Base-by-base conservation (phyloP, 2,329 filamentous ascomycete species). In the Clathrospora elynae region DNA sequence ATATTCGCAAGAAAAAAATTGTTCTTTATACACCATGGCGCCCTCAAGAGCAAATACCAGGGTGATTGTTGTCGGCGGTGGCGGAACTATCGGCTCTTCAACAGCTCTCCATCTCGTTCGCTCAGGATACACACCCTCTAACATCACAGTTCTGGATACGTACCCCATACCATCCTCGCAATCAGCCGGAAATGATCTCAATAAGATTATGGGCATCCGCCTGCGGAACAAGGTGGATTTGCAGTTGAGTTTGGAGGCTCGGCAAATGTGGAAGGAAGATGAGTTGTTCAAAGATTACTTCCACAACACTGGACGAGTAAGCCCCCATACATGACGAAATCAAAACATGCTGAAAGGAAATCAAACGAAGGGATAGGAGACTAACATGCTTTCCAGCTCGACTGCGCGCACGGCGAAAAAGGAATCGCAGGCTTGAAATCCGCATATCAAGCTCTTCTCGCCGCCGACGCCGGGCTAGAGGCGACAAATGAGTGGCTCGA, bases 51-150 rank as follows among this genome's bases (percentile, higher is more conserved):
- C 40, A n/a, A 53, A 44, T 16, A 56, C 53, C 1, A 64, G 51
- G 7, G 50, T 66, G 14, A 61, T 78, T 30, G 63, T 76, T 12
- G 67, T 78, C 18, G 71, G 77, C n/a, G 77, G 77, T 19, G 76
- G 74, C 14, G 78, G 78, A 7, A 78, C 77, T 0, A 79, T 78
- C 64, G 78, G 78, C 9, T 73, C 72, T 22, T 76, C 74, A 3
- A 78, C 77, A n/a, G 77, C 78, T n/a, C 66, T 78, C 13, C 73
- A 79, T 51, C 68, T 80, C 5, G 73, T 76, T 17, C 71, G 75
- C 19, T 67, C 72, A 35, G 77, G 77, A 26, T 79, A 78, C 54
- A 70, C 67, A 25, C 61, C 63, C 3, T 63, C 70, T 0, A 71
- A 75, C 47, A 68, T 80, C 42, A 77, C 69, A 3, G 71, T 79